Conservation (phyloP, 306 rosid genomes). For the Pueraria montana region DNA sequence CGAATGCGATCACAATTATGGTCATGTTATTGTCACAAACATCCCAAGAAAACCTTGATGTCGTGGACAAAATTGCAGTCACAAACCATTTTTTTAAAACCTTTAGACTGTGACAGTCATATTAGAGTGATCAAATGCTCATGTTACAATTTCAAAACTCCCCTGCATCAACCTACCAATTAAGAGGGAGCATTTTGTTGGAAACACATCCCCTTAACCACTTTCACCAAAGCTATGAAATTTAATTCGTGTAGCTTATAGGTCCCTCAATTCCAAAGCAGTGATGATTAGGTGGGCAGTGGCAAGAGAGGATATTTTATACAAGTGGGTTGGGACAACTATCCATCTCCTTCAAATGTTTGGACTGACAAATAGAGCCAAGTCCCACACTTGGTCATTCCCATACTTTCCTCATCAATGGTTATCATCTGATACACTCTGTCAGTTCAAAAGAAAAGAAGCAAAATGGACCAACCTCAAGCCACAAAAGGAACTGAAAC, state of each 20-base stretch:
- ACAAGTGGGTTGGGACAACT: constrained; percentile 29
- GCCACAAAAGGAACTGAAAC: constrained; percentile 63
- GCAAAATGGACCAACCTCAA: constrained; percentile 71
- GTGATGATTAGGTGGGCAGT: constrained; percentile 51
- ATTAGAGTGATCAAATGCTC: constrained; percentile 22
- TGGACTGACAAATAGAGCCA: constrained; percentile 52
- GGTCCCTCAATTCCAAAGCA: constrained; percentile 53
- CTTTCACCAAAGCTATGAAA: constrained; percentile 34
- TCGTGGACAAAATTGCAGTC: too few species aligned
- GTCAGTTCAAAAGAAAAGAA: constrained; percentile 81
- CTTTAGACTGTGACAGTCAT: not conserved
- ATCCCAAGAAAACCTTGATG: not conserved
- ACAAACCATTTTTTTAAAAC: not conserved
- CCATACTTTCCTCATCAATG: constrained; percentile 65
- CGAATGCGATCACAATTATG: too few species aligned
- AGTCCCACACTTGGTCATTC: constrained; percentile 64
- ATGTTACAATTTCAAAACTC: constrained; percentile 33
- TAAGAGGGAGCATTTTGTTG: not conserved
- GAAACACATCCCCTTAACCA: constrained; percentile 39
- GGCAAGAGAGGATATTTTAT: constrained; percentile 35
- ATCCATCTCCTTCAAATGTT: constrained; percentile 46
- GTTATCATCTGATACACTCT: constrained; percentile 59
- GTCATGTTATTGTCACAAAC: not conserved
- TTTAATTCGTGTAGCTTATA: constrained; percentile 16
- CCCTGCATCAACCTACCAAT: not conserved